Conservation (phyloP, 768 basidiomycete genomes). For the Mycena vitilis region DNA sequence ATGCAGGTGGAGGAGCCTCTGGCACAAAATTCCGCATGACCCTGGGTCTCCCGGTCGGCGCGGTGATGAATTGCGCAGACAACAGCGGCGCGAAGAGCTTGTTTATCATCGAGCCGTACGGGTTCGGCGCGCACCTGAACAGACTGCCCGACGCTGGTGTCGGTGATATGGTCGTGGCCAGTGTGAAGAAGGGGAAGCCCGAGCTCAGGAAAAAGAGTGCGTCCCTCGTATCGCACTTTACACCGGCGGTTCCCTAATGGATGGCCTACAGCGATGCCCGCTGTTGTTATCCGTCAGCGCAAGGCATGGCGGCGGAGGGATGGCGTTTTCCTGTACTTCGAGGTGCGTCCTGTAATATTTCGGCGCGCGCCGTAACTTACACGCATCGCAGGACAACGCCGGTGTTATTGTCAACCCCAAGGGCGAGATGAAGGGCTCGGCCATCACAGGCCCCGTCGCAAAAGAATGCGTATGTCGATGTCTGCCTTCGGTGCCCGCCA, state of each 20-base stretch:
- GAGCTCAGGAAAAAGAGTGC: constrained; percentile 99
- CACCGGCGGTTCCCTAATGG: background rate
- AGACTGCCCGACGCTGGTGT: constrained; percentile 96
- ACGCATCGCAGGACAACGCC: constrained; percentile 78
- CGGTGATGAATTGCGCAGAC: constrained; percentile 97
- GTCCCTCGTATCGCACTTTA: constrained; percentile 44
- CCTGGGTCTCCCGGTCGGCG: constrained; percentile 92
- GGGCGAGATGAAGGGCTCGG: constrained; percentile 99
- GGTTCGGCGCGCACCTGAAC: constrained; percentile 96
- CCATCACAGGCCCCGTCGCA: constrained; percentile 96
- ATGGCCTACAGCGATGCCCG: constrained; percentile 84
- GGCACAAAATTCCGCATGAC: constrained; percentile 98
- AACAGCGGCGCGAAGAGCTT: constrained; percentile 99
- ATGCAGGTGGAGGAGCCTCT: constrained; percentile 69
- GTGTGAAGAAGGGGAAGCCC: constrained; percentile 99
- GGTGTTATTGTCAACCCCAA: constrained; percentile 98
- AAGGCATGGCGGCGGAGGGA: constrained; percentile 99
- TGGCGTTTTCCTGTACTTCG: constrained; percentile 99
- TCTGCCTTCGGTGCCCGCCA: background rate
- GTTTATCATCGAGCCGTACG: constrained; percentile 94
- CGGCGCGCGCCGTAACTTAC: constrained; percentile 1
- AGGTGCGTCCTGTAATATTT: constrained; percentile 58
- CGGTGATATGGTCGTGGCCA: constrained; percentile 95
- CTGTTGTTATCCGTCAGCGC: constrained; percentile 96
- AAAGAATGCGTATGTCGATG: constrained; percentile 92